Percentiles rank a stretch among this genome's conserved stretches.
Evolutionary conservation across 2,329 filamentous ascomycete genomes (phyloP).

Genomic region (Pezicula rhizophila): DNA sequence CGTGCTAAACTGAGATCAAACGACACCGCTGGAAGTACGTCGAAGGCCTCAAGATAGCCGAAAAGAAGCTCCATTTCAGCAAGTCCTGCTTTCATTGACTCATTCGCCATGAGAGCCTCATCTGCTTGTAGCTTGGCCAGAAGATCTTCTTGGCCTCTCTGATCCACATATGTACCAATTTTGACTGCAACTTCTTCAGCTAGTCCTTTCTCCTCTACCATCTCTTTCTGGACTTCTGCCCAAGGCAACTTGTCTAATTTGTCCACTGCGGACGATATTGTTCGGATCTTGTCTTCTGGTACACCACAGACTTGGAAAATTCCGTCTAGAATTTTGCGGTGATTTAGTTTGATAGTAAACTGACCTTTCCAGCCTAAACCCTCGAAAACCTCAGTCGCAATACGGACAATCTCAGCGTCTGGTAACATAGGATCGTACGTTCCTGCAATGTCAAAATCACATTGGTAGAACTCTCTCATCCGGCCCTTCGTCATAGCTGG

Average conservation of each 20-base stretch:
- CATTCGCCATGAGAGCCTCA: conserved; percentile 62
- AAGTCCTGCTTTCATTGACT: conserved; percentile 71
- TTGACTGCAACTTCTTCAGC: conserved; percentile 71
- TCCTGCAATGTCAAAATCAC: conserved; percentile 93
- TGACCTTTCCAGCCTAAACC: conserved; percentile 63
- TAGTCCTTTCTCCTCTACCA: conserved; percentile 88
- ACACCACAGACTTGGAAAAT: conserved; percentile 90
- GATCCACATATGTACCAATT: conserved; percentile 78
- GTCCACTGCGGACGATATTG: conserved; percentile 89
- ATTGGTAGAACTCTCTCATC: conserved; percentile 96
- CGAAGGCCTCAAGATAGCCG: conserved; percentile 74
- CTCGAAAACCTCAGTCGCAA: conserved; percentile 81
- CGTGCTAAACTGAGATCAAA: conserved; percentile 88
- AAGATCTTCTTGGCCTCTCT: conserved; percentile 69
- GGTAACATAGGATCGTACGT: conserved; percentile 85
- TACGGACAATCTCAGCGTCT: conserved; percentile 81
- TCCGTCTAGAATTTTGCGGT: conserved; percentile 89
- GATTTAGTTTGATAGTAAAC: conserved; percentile 83
- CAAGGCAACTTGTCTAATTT: conserved; percentile 92
- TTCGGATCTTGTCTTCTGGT: conserved; percentile 76
- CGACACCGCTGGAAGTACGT: conserved; percentile 66
- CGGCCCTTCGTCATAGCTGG: conserved; percentile 84
- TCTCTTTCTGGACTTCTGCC: conserved; percentile 84
- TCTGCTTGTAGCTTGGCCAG: conserved; percentile 64
- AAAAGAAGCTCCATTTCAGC: conserved; percentile 77